phyloP scores from a whole-genome alignment of 305 asterid genomes.

The Rubia tinctorum region DNA sequence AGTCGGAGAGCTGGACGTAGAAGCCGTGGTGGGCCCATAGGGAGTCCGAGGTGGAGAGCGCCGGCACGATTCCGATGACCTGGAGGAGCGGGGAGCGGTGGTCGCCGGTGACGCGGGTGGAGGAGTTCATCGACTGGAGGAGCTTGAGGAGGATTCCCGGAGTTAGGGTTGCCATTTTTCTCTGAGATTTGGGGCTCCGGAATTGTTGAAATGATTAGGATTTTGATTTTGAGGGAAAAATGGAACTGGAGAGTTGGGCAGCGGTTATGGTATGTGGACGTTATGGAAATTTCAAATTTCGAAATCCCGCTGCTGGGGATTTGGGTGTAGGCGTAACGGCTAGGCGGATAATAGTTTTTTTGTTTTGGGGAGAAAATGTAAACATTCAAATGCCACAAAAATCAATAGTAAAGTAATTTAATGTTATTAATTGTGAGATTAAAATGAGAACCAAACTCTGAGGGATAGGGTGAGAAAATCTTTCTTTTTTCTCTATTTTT shows the following conservation, averaged over 20 bases:
- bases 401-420: too few species aligned
- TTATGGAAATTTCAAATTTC: slow-evolving; percentile 15
- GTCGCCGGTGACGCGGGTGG: slow-evolving; percentile 79
- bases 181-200: background rate
- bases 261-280: background rate
- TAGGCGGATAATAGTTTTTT: background rate
- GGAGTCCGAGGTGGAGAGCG: slow-evolving; percentile 69
- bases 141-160: slow-evolving; percentile 86
- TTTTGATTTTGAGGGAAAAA: background rate
- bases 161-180: slow-evolving; percentile 71
- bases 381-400: background rate
- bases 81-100: slow-evolving; percentile 96
- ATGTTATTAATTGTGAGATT: too few species aligned
- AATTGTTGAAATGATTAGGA: slow-evolving; percentile 1
- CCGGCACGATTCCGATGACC: slow-evolving; percentile 81
- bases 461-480: too few species aligned
- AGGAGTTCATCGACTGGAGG: slow-evolving; percentile 83
- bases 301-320: slow-evolving; percentile 14
- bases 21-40: slow-evolving; percentile 82
- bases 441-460: too few species aligned
- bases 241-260: slow-evolving; percentile 3
- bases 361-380: background rate
- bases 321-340: slow-evolving; percentile 15
- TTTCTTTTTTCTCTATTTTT: too few species aligned
- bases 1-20: slow-evolving; percentile 88